Evolutionary conservation across 257 asterid genomes (phyloP).

Genomic region (Mentha longifolia): DNA sequence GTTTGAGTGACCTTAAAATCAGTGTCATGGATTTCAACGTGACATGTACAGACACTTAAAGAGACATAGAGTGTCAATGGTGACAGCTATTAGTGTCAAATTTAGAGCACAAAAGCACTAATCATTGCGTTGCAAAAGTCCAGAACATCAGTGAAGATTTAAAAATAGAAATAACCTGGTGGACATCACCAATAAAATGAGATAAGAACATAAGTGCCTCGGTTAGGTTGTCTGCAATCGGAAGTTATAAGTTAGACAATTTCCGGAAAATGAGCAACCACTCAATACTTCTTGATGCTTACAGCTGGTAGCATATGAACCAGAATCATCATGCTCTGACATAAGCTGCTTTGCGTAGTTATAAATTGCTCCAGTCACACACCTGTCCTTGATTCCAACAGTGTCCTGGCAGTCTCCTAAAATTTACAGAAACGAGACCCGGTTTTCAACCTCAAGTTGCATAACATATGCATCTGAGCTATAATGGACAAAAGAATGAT

Average conservation of each 20-base stretch:
- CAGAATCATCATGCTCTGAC: conserved; percentile 30
- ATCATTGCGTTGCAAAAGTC: background rate
- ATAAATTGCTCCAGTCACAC: conserved; percentile 93
- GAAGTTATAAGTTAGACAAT: conserved; percentile 31
- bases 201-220: conserved; percentile 95
- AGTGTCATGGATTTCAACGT: background rate
- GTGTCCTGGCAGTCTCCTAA: conserved; percentile 95
- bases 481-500: too few relatives aligned
- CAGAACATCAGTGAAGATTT: background rate
- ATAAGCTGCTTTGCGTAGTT: conserved; percentile 88
- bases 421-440: conserved; percentile 18
- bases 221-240: conserved; percentile 84
- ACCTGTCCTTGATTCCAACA: conserved; percentile 63
- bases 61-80: background rate
- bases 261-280: conserved; percentile 23
- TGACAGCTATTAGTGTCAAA: background rate
- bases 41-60: background rate
- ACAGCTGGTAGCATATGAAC: conserved; percentile 43
- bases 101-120: background rate
- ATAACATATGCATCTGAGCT: too few relatives aligned
- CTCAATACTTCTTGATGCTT: conserved; percentile 39
- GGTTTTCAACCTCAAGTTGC: too few relatives aligned
- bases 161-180: conserved; percentile 64
- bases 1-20: background rate
- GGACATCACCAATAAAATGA: conserved; percentile 92